Conservation (phyloP, 2,329 filamentous ascomycete genomes). For the Fusarium metavorans region DNA sequence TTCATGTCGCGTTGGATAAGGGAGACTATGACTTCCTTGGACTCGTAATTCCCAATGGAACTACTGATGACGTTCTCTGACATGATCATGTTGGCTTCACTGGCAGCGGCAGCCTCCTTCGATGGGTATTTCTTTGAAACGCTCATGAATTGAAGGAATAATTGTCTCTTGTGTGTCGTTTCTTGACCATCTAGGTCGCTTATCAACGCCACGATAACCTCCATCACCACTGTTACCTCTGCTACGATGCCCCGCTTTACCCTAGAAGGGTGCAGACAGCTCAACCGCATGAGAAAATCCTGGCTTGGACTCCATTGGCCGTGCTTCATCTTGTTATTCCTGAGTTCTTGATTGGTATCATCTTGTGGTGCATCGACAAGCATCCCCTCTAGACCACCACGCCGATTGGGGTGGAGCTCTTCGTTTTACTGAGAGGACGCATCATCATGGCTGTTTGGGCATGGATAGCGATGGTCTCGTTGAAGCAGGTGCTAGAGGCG, state of each 20-base stretch:
- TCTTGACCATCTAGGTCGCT: not conserved
- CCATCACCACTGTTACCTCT: not conserved
- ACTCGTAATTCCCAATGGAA: not conserved
- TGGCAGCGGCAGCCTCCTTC: too few relatives aligned
- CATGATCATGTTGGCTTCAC: not conserved
- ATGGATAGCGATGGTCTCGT: not conserved
- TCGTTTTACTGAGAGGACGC: not conserved
- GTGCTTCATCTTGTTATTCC: not conserved
- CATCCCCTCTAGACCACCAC: not conserved
- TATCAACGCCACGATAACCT: not conserved
- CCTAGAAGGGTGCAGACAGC: not conserved
- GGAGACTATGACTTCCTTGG: not conserved
- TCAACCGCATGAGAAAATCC: not conserved
- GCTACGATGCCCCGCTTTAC: not conserved
- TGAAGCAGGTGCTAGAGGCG: not conserved
- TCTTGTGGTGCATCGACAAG: not conserved
- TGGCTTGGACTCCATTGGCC: not conserved
- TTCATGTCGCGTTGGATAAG: constrained; percentile 5
- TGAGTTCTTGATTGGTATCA: not conserved
- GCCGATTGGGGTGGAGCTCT: not conserved
- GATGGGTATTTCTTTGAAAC: not conserved
- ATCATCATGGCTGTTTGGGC: not conserved
- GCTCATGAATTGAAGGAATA: not conserved
- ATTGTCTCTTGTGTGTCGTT: not conserved
- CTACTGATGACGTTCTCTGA: not conserved